These are phyloP conservation scores for Neoboletus brunneissimus DNA, from an alignment of 768 basidiomycete species.

Conservation along the genomic window DNA sequence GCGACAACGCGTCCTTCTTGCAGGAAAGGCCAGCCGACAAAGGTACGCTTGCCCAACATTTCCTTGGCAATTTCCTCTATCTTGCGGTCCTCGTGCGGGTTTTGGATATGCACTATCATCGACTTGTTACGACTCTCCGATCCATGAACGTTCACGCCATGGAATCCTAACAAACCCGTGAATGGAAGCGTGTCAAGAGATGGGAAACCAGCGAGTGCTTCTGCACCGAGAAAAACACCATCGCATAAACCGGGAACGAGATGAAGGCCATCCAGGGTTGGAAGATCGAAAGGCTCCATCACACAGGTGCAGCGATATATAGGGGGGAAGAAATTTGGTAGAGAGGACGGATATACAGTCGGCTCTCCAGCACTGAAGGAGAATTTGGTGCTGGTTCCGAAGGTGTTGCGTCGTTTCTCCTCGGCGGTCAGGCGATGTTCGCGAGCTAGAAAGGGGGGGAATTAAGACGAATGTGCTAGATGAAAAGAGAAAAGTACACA, in stretches of 20 bases:
- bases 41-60: slow-evolving; percentile 75
- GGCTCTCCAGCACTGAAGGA: slow-evolving; percentile 60
- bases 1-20: slow-evolving; percentile 87
- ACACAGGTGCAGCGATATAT: slow-evolving; percentile 74
- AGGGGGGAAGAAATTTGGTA: slow-evolving; percentile 93
- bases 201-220: slow-evolving; percentile 93
- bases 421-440: slow-evolving; percentile 75
- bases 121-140: slow-evolving; percentile 89
- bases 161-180: slow-evolving; percentile 70
- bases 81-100: slow-evolving; percentile 65
- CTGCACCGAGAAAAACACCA: slow-evolving; percentile 81
- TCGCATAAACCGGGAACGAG: slow-evolving; percentile 84
- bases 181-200: slow-evolving; percentile 88
- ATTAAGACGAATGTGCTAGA: background rate
- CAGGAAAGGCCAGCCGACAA: slow-evolving; percentile 91
- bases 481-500: slow-evolving; percentile 25
- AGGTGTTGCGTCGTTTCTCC: slow-evolving; percentile 72
- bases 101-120: slow-evolving; percentile 84
- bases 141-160: slow-evolving; percentile 92
- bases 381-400: slow-evolving; percentile 81
- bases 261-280: slow-evolving; percentile 80
- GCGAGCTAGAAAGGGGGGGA: slow-evolving; percentile 46
- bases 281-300: slow-evolving; percentile 84
- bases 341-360: slow-evolving; percentile 80
- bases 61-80: slow-evolving; percentile 69